Evolutionary conservation across 1,284 basidiomycete species (phyloP), one percentile per base, ranked within the genome.

Genomic region (Meira miltonrushii): DNA sequence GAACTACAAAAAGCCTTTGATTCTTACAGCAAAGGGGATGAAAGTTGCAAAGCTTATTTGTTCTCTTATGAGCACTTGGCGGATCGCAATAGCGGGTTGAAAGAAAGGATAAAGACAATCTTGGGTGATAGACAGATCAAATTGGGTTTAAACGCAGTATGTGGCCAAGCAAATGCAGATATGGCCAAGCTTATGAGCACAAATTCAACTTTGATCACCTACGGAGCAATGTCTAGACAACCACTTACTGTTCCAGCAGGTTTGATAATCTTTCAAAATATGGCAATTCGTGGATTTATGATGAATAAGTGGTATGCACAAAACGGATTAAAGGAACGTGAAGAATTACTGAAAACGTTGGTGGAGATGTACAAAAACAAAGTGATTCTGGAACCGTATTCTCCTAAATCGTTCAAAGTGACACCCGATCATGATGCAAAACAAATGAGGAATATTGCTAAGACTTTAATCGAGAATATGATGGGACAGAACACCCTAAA

Each of bases 171-270:
- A 48, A 89, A 88, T 0, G 83, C 83, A 0, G 68, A 81, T 2
- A 88, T 91, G 86, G 81, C 84, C 1, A 83, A 85, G 53, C 79
- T 87, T 12, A 80, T 92, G 1, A 85, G 59, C 44, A 57, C 54
- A 41, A 58, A 54, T 8, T 85, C 86, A 1, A 86, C 87, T 65
- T 80, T 90, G 1, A 87, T 92, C 9, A 89, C 90, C 0, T 92
- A 92, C 62, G 90, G 90, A 25, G 89, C 87, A 6, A 92, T 92
- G 90, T 88, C 89, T 2, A 89, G 87, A 76, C 83, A 87, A 55
- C 88, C 89, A 0, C 78, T 92, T 10, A 83, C 83, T 1, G 75
- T 92, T n/a, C 87, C 90, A 0, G 87, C 88, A 0, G 87, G 87
- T 0, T 79, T 86, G 15, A 86, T 89, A 78, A 90, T 92, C 63